Evolutionary conservation across 2,329 filamentous ascomycete genomes (phyloP).

Genomic region (Monosporascus sp.): DNA sequence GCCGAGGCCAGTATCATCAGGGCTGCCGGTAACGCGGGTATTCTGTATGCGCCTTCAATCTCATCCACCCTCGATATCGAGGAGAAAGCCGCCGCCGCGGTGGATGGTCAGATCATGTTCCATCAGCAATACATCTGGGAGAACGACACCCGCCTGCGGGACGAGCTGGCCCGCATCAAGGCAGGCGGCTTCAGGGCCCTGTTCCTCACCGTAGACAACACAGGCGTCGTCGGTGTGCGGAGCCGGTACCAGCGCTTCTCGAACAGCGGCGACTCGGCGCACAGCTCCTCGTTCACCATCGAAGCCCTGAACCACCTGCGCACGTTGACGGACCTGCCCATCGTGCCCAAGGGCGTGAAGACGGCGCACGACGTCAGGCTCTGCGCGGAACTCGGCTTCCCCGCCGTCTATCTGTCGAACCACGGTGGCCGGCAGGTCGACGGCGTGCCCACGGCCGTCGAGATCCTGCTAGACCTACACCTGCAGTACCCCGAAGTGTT

Average conservation of each 20-base stretch:
- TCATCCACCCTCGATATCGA: conserved; percentile 19
- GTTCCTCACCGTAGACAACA: conserved; percentile 22
- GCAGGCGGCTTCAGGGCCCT: conserved; percentile 15
- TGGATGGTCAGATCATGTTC: conserved; percentile 18
- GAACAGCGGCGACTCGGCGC: neutral
- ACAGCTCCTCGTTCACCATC: conserved; percentile 17
- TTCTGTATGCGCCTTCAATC: conserved; percentile 36
- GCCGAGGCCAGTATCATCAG: conserved; percentile 47
- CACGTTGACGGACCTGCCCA: conserved; percentile 20
- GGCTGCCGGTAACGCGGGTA: conserved; percentile 41
- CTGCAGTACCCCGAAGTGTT: conserved; percentile 24
- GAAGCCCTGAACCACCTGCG: conserved; percentile 20
- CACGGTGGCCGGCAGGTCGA: conserved; percentile 32
- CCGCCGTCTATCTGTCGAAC: conserved; percentile 30
- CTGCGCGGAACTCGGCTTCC: conserved; percentile 21
- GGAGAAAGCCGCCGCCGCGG: conserved; percentile 17
- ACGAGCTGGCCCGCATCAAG: conserved; percentile 14
- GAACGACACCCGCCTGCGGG: conserved; percentile 16
- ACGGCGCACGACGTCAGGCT: conserved; percentile 27
- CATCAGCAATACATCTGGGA: conserved; percentile 22
- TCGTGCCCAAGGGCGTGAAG: conserved; percentile 29
- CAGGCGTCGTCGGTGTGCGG: conserved; percentile 15
- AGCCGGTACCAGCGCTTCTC: conserved; percentile 16
- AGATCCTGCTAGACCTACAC: conserved; percentile 25
- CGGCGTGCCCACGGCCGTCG: conserved; percentile 22